Percentiles rank a stretch among this genome's conserved stretches.
These are phyloP conservation scores for Penicillium verhagenii DNA, from an alignment of 495 filamentous ascomycete genomes.

Conservation along the genomic window DNA sequence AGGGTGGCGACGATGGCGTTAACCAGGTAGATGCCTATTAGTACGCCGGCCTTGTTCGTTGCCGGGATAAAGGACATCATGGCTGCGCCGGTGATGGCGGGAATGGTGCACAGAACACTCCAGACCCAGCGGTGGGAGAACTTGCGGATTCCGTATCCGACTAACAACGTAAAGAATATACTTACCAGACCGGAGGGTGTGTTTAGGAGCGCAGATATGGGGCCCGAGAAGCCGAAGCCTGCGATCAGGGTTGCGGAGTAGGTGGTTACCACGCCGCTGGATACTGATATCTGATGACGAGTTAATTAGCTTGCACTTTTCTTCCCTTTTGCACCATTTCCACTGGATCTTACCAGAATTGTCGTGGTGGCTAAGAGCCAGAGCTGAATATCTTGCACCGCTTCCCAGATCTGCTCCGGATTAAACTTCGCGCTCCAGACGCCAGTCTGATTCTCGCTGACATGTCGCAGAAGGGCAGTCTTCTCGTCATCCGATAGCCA, in stretches of 20 bases:
- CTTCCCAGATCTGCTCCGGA: slow-evolving; percentile 31
- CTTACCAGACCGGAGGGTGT: slow-evolving; percentile 62
- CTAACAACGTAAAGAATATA: slow-evolving; percentile 53
- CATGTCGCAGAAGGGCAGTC: slow-evolving; percentile 36
- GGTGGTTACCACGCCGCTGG: slow-evolving; percentile 59
- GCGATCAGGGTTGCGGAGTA: slow-evolving; percentile 61
- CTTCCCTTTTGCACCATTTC: no score
- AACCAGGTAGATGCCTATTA: slow-evolving; percentile 65
- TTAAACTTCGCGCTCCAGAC: slow-evolving; percentile 47
- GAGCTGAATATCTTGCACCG: slow-evolving; percentile 32
- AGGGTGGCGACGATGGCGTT: slow-evolving; percentile 50
- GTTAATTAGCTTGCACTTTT: neutral
- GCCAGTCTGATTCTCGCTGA: slow-evolving; percentile 58
- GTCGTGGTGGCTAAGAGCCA: slow-evolving; percentile 41
- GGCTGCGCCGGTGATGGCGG: slow-evolving; percentile 54
- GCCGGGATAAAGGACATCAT: slow-evolving; percentile 59
- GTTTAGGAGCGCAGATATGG: slow-evolving; percentile 58
- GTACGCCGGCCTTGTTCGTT: slow-evolving; percentile 44
- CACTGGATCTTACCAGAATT: slow-evolving; percentile 28
- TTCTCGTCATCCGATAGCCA: slow-evolving; percentile 59
- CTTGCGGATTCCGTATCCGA: slow-evolving; percentile 45
- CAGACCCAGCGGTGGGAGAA: slow-evolving; percentile 52
- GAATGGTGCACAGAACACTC: slow-evolving; percentile 43
- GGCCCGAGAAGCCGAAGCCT: slow-evolving; percentile 53
- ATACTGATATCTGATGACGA: slow-evolving; percentile 43